Conservation (phyloP, 2,329 filamentous ascomycete genomes). For the Talaromyces albobiverticillius region DNA sequence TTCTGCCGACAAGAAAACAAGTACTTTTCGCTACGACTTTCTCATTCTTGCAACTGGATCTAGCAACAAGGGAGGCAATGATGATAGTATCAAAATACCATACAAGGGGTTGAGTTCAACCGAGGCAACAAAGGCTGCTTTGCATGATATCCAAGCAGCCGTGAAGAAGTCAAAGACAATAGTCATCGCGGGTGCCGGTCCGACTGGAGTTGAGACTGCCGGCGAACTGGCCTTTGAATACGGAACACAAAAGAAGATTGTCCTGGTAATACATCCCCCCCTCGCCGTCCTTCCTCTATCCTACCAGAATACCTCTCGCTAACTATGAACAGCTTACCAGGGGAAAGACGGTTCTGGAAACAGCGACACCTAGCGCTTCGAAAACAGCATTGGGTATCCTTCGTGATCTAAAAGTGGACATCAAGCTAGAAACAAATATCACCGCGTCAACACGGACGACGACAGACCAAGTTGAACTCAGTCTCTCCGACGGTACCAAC, state of each 20-base stretch:
- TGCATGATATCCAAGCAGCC: constrained; percentile 3
- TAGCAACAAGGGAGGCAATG: neutral
- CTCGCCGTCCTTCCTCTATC: neutral
- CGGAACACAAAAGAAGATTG: constrained; percentile 6
- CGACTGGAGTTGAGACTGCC: constrained; percentile 12
- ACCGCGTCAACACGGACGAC: neutral
- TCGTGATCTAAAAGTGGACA: constrained; percentile 5
- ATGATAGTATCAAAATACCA: neutral
- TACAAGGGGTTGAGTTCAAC: constrained; percentile 12
- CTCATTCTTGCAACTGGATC: constrained; percentile 12
- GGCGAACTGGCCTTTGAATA: constrained; percentile 12
- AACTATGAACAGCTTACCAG: constrained; percentile 8
- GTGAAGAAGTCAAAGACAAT: constrained; percentile 11
- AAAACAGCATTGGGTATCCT: constrained; percentile 11
- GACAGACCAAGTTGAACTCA: constrained; percentile 4
- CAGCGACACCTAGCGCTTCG: constrained; percentile 6
- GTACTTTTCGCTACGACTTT: constrained; percentile 3
- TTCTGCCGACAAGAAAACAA: neutral
- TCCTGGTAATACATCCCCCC: neutral
- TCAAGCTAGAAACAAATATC: constrained; percentile 10
- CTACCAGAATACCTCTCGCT: neutral
- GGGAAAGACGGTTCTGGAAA: constrained; percentile 3
- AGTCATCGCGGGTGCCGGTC: constrained; percentile 9
- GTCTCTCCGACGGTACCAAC: constrained; percentile 7
- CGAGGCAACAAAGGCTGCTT: constrained; percentile 9